Base-by-base conservation (phyloP, 2,329 filamentous ascomycete genomes). In the Penicillium freii region DNA sequence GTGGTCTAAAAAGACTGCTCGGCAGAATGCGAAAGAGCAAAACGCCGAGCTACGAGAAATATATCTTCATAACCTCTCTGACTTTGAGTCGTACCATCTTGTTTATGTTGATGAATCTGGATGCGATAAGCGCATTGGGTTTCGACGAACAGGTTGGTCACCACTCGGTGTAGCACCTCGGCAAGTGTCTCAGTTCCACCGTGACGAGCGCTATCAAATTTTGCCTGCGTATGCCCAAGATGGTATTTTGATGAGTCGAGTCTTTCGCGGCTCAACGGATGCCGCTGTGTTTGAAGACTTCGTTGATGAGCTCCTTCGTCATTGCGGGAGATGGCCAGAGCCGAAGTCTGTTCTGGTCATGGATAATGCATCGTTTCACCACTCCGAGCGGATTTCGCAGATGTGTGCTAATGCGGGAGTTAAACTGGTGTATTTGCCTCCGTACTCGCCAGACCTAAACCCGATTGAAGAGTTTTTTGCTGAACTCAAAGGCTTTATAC, bases 31-130 rank as follows among this genome's bases (percentile, higher is more conserved):
- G 53, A 67, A 69, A 60, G 66, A 74, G 62, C 66, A 61, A 44
- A 73, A 72, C 63, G 42, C 64, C n/a, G 66, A 75, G 23, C 59
- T 77, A 55, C 66, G 69, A 62, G 71, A 74, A 60, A 64, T 67
- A 21, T 75, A 76, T 57, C 62, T 71, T 27, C 56, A 75, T 56
- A 69, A 70, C 7, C 45, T 75, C 13, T 73, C 69, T 4, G 57
- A 62, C 1, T 73, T 72, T 52, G 11, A 33, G 31, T 33, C 31
- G 31, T 33, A 33, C 11, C 1, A 33, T 2, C 31, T 33, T 33
- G 11, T 33, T 33, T 33, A 56, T 59, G 9, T 29, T 29, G 9
- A 29, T 29, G 9, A 29, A 10, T 29, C 27, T 29, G 2, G 27
- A 29, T 29, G 21, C 27, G 29, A 8, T 52, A 52, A 38, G 10